These are phyloP conservation scores for Arctium lappa DNA, from an alignment of 129 eudicot genomes.

Conservation along the genomic window DNA sequence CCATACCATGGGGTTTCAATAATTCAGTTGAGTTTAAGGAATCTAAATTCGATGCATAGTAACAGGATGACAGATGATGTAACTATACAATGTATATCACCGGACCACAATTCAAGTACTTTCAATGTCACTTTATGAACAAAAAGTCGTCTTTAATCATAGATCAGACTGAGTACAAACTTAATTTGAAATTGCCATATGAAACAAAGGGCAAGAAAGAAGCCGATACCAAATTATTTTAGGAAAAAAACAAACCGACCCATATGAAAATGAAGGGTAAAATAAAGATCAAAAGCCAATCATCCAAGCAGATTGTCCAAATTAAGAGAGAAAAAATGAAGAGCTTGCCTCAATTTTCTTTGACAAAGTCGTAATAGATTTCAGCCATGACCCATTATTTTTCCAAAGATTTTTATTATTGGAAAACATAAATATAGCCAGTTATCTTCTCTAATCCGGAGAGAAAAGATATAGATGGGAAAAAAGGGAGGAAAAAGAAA, in stretches of 20 bases:
- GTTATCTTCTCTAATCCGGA: neutral
- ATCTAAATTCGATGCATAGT: neutral
- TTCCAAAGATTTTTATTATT: conserved; percentile 1
- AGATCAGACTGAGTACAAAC: conserved; percentile 7
- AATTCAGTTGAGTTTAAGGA: conserved; percentile 8
- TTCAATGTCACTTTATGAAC: neutral
- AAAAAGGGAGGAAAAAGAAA: neutral
- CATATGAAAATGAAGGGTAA: neutral
- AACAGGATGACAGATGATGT: neutral
- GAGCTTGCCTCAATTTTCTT: neutral
- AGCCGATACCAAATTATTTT: neutral
- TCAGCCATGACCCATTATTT: neutral
- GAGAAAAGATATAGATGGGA: neutral
- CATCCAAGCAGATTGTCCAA: neutral
- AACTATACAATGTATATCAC: conserved; percentile 4
- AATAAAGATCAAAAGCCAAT: neutral
- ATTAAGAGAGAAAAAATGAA: neutral
- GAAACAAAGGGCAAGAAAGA: neutral
- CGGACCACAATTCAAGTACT: conserved; percentile 20
- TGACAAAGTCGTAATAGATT: neutral
- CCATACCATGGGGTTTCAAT: conserved; percentile 10
- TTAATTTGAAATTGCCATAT: neutral
- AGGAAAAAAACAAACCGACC: neutral
- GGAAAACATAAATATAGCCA: conserved; percentile 11
- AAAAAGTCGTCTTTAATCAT: neutral